Percentiles rank a stretch among this genome's conserved stretches.
Conservation (phyloP, 2,329 filamentous ascomycete species). For the Ceratocystis cacaofunesta region DNA sequence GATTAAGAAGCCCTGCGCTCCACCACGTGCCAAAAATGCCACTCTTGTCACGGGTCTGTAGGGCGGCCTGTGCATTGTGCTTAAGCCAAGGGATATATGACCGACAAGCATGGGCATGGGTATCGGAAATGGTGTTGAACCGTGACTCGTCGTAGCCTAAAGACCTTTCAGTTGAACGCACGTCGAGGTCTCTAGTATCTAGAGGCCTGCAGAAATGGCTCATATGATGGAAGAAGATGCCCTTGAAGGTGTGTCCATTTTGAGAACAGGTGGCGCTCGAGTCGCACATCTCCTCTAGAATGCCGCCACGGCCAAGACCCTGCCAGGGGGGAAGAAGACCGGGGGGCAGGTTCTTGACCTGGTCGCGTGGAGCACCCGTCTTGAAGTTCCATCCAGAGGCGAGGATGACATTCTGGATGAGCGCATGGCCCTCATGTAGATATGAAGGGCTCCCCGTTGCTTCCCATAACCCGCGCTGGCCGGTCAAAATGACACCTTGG, state of each 20-base stretch:
- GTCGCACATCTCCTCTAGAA: slow-evolving; percentile 78
- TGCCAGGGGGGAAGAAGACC: slow-evolving; percentile 43
- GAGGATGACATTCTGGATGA: slow-evolving; percentile 57
- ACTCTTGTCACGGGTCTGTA: slow-evolving; percentile 48
- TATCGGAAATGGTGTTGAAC: slow-evolving; percentile 22
- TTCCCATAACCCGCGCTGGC: slow-evolving; percentile 64
- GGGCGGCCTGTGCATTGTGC: slow-evolving; percentile 61
- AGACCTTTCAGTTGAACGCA: slow-evolving; percentile 9
- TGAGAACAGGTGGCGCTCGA: slow-evolving; percentile 60
- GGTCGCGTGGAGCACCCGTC: slow-evolving; percentile 30
- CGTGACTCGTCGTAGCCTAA: slow-evolving; percentile 19
- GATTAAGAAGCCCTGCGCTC: slow-evolving; percentile 40
- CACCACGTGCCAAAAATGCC: slow-evolving; percentile 84
- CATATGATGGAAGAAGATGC: slow-evolving; percentile 86
- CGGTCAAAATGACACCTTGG: slow-evolving; percentile 77
- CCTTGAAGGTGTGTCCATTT: slow-evolving; percentile 81
- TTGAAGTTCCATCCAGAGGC: slow-evolving; percentile 60
- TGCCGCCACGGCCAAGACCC: slow-evolving; percentile 62
- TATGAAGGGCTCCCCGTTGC: slow-evolving; percentile 58
- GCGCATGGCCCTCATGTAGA: slow-evolving; percentile 61
- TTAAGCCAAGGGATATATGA: slow-evolving; percentile 61
- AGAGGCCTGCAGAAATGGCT: slow-evolving; percentile 61
- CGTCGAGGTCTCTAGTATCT: slow-evolving; percentile 16
- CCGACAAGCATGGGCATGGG: slow-evolving; percentile 47
- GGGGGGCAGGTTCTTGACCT: slow-evolving; percentile 22